Percentiles rank a stretch among this genome's conserved stretches.
These are phyloP conservation scores for Diospyros lotus DNA, from an alignment of 148 eudicot species.

Conservation along the genomic window DNA sequence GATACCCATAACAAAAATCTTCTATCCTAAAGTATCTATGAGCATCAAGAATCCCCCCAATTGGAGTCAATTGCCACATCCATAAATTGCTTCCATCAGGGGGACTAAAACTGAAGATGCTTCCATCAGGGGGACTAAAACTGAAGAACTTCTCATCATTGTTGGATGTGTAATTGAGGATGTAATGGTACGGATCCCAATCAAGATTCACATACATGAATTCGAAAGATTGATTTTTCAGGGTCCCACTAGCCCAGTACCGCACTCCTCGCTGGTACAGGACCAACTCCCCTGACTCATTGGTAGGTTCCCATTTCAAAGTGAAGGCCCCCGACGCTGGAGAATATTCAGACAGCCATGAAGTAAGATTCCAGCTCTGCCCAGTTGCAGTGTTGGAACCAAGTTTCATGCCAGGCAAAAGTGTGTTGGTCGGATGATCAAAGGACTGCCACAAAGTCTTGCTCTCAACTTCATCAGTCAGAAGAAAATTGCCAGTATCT, in stretches of 20 bases:
- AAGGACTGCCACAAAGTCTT: slow-evolving; percentile 19
- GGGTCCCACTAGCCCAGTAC: slow-evolving; percentile 36
- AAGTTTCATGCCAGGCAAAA: slow-evolving; percentile 15
- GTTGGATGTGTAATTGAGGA: slow-evolving; percentile 8
- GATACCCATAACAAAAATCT: slow-evolving; percentile 24
- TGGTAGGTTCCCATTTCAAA: slow-evolving; percentile 20
- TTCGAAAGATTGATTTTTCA: slow-evolving; percentile 13
- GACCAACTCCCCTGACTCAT: slow-evolving; percentile 13
- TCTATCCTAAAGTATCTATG: background rate
- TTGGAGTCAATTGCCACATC: slow-evolving; percentile 6
- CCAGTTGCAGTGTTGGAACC: background rate
- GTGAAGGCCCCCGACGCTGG: slow-evolving; percentile 34
- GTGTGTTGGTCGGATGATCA: slow-evolving; percentile 16
- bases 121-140: slow-evolving; percentile 8
- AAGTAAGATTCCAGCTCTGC: slow-evolving; percentile 15
- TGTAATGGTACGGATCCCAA: background rate
- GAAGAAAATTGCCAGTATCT: slow-evolving; percentile 22
- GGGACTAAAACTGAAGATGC: slow-evolving; percentile 10
- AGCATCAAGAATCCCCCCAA: background rate
- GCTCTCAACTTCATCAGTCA: slow-evolving; percentile 6
- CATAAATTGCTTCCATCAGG: background rate
- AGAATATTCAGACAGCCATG: slow-evolving; percentile 18
- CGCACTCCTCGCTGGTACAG: slow-evolving; percentile 18
- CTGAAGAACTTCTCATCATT: slow-evolving; percentile 19
- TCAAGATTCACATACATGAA: background rate